phyloP scores from a whole-genome alignment of 768 basidiomycete species.

The Boletus sensibilis region DNA sequence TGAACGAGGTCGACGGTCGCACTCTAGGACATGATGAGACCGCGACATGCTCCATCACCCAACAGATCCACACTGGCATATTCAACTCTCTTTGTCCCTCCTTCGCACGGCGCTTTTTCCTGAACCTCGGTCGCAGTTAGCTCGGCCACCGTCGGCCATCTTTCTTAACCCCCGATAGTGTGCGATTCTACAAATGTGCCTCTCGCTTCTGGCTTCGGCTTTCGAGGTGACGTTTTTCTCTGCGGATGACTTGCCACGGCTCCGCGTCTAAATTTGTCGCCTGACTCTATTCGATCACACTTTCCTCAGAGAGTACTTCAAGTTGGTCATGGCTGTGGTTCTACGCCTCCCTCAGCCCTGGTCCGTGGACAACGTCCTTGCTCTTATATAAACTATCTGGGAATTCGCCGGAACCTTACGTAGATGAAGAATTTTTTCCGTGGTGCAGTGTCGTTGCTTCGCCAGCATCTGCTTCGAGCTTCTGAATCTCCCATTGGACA shows the following conservation, averaged over 20 bases:
- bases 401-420: constrained; percentile 11
- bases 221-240: not conserved
- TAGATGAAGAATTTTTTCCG: constrained; percentile 7
- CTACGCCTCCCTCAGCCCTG: not conserved
- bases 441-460: not conserved
- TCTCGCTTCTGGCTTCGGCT: not conserved
- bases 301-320: no score
- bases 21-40: not conserved
- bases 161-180: constrained; percentile 7
- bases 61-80: not conserved
- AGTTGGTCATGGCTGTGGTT: not conserved
- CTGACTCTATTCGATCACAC: no score
- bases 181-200: not conserved
- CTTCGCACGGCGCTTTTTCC: not conserved
- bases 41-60: not conserved
- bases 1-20: constrained; percentile 1
- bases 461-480: no score
- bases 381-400: not conserved
- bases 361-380: not conserved
- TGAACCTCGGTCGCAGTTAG: not conserved
- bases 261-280: not conserved
- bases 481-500: no score
- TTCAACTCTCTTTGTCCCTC: not conserved
- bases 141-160: constrained; percentile 8
- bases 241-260: not conserved